Conservation (phyloP, 2,329 filamentous ascomycete genomes). For the Lasiodiplodia citricola region DNA sequence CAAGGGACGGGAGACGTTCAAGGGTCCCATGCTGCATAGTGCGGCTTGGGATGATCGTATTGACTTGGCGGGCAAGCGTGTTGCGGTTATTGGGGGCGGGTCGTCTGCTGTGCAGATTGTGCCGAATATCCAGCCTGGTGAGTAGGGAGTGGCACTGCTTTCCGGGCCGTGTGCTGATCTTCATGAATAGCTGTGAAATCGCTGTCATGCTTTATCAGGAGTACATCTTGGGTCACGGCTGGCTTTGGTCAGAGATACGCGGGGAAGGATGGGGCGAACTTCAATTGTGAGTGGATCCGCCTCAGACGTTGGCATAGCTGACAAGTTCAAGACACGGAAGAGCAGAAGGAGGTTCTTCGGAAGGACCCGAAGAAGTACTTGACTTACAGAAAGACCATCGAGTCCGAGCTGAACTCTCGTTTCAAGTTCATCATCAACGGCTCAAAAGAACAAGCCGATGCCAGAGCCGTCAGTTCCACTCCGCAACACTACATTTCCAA, state of each 20-base stretch:
- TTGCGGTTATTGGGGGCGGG: slow-evolving; percentile 41
- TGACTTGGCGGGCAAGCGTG: slow-evolving; percentile 31
- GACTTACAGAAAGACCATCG: slow-evolving; percentile 16
- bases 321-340: neutral
- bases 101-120: slow-evolving; percentile 44
- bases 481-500: neutral
- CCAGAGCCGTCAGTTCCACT: slow-evolving; percentile 32
- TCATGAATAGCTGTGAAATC: neutral
- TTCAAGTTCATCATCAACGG: slow-evolving; percentile 12
- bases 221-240: slow-evolving; percentile 58
- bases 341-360: neutral
- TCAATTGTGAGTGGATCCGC: slow-evolving; percentile 37
- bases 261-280: slow-evolving; percentile 45
- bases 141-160: fast-evolving
- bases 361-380: neutral
- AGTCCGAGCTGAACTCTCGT: slow-evolving; percentile 20
- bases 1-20: slow-evolving; percentile 48
- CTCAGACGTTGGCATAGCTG: too few species aligned
- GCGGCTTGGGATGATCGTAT: slow-evolving; percentile 47
- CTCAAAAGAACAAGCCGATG: slow-evolving; percentile 47
- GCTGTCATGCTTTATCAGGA: slow-evolving; percentile 57
- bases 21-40: slow-evolving; percentile 51
- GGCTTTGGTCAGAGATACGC: slow-evolving; percentile 52
- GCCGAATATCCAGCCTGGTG: slow-evolving; percentile 37
- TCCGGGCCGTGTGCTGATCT: neutral